Conservation (phyloP, 176 grass and related monocot genomes). For the Eleusine coracana region DNA sequence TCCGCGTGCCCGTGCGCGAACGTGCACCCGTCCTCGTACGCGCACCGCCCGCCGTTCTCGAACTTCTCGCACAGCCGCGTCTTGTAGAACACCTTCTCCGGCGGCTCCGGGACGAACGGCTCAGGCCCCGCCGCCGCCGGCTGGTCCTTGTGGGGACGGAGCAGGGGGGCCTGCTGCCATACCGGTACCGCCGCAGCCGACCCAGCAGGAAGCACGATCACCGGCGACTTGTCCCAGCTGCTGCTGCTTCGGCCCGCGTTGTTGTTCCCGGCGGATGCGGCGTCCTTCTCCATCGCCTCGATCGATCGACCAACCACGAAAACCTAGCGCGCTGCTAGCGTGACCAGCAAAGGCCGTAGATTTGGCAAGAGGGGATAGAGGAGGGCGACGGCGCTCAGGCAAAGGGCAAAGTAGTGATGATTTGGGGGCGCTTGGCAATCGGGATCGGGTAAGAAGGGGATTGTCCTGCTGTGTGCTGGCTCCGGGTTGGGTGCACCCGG, state of each 20-base stretch:
- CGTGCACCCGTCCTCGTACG: constrained; percentile 47
- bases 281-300: constrained; percentile 22
- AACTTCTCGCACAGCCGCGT: constrained; percentile 59
- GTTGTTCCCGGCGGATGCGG: not conserved
- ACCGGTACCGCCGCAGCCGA: not conserved
- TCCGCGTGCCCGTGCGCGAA: constrained; percentile 62
- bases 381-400: not conserved
- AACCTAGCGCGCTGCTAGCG: constrained; percentile 19
- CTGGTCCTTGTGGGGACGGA: not conserved
- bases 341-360: not conserved
- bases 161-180: not conserved
- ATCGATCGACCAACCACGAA: not conserved
- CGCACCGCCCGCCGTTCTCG: constrained; percentile 20
- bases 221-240: constrained; percentile 28
- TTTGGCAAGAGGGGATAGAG: not conserved
- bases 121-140: not conserved
- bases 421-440: constrained; percentile 22
- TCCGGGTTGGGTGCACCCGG: not conserved
- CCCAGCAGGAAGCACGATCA: constrained; percentile 46
- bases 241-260: not conserved
- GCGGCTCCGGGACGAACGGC: not conserved
- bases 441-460: constrained; percentile 13
- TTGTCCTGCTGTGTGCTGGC: not conserved
- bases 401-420: not conserved
- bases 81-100: constrained; percentile 55